phyloP scores from a whole-genome alignment of 1,139 yeast genomes.

The Hansenula sp. region DNA sequence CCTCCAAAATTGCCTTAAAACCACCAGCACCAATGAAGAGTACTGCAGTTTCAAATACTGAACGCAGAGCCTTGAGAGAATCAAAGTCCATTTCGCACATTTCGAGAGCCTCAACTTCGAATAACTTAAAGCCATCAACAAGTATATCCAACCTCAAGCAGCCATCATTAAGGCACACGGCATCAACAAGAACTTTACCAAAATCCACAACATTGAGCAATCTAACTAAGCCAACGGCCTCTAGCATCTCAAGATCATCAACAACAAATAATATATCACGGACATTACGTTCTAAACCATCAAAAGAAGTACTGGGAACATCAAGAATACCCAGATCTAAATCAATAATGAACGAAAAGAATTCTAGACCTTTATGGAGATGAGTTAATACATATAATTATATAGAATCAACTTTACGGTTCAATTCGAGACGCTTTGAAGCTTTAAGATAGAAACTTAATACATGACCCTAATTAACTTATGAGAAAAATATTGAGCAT shows the following conservation, averaged over 20 bases:
- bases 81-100: neutral
- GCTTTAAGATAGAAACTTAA: too few species aligned
- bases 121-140: conserved; percentile 3
- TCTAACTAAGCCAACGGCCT: conserved; percentile 17
- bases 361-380: conserved; percentile 19
- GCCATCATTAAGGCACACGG: conserved; percentile 10
- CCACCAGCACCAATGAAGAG: neutral
- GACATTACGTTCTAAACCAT: neutral
- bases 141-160: conserved; percentile 7
- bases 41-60: conserved; percentile 5
- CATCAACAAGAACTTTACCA: conserved; percentile 11
- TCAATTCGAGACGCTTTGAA: too few species aligned
- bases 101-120: neutral
- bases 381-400: conserved; percentile 1
- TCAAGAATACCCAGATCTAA: conserved; percentile 12
- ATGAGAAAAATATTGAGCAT: too few species aligned
- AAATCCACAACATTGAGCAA: conserved; percentile 18
- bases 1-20: neutral
- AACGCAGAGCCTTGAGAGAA: neutral
- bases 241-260: conserved; percentile 18
- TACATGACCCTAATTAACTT: too few species aligned
- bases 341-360: conserved; percentile 9
- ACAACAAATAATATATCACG: conserved; percentile 11
- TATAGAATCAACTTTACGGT: too few species aligned
- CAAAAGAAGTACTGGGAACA: neutral